Evolutionary conservation across 1,284 basidiomycete genomes (phyloP).

Genomic region (Trichosporon asahii): DNA sequence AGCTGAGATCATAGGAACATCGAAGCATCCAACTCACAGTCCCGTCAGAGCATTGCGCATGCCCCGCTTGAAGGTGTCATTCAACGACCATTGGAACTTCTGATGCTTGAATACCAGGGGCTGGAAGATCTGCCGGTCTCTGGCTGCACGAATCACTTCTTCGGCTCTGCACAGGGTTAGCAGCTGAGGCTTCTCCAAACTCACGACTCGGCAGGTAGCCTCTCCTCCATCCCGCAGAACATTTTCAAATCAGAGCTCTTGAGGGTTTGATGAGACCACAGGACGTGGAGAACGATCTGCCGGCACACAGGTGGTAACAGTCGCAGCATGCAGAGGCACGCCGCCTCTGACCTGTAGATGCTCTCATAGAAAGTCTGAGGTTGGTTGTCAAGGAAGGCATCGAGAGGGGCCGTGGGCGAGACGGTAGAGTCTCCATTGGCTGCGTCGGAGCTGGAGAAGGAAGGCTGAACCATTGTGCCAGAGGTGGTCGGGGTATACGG

Average conservation of each 20-base stretch:
- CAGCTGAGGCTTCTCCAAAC: slow-evolving; percentile 4
- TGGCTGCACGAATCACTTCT: slow-evolving; percentile 63
- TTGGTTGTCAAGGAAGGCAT: slow-evolving; percentile 77
- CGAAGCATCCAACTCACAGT: slow-evolving; percentile 60
- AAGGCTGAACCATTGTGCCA: slow-evolving; percentile 42
- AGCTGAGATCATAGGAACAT: neutral
- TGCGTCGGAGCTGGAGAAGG: slow-evolving; percentile 34
- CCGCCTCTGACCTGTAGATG: slow-evolving; percentile 83
- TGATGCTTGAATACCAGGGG: slow-evolving; percentile 35
- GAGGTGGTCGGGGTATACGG: neutral
- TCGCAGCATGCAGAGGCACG: slow-evolving; percentile 89
- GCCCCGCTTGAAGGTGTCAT: slow-evolving; percentile 71
- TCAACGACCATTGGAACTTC: slow-evolving; percentile 62
- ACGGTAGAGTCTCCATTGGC: slow-evolving; percentile 12
- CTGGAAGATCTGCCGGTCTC: slow-evolving; percentile 70
- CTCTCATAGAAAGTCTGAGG: slow-evolving; percentile 77
- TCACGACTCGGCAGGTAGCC: slow-evolving; percentile 29
- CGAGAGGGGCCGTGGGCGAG: slow-evolving; percentile 49
- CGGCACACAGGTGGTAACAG: slow-evolving; percentile 80
- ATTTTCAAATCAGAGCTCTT: slow-evolving; percentile 68
- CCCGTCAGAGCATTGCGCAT: slow-evolving; percentile 86
- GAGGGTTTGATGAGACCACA: slow-evolving; percentile 84
- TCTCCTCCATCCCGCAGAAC: slow-evolving; percentile 66
- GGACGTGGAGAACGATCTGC: slow-evolving; percentile 83
- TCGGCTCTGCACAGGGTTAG: slow-evolving; percentile 59